Evolutionary conservation across 2,329 filamentous ascomycete genomes (phyloP).

Genomic region (Teratosphaeria nubilosa): DNA sequence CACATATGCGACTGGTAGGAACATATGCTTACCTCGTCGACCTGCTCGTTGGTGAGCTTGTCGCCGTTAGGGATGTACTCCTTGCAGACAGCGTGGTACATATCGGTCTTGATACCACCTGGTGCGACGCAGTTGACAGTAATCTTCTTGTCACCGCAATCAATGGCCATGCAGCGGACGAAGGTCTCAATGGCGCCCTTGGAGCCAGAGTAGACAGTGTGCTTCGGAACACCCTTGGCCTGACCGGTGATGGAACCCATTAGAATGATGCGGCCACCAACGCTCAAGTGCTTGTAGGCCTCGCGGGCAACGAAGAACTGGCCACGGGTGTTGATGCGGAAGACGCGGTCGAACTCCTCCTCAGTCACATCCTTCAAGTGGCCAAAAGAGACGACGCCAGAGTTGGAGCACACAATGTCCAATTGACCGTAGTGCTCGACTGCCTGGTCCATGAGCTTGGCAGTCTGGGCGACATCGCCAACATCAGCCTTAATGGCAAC

Average conservation of each 20-base stretch:
- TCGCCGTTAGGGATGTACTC: conserved; percentile 53
- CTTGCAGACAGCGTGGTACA: conserved; percentile 53
- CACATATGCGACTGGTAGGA: background rate
- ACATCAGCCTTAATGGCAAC: conserved; percentile 60
- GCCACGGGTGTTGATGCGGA: conserved; percentile 52
- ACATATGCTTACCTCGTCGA: conserved; percentile 38
- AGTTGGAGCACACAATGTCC: conserved; percentile 62
- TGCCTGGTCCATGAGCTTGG: conserved; percentile 53
- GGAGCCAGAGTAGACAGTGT: conserved; percentile 44
- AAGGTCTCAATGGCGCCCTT: conserved; percentile 48
- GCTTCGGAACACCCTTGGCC: conserved; percentile 46
- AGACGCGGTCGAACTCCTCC: conserved; percentile 49
- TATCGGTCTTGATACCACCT: conserved; percentile 47
- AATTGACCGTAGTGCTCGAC: conserved; percentile 55
- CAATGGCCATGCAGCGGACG: conserved; percentile 45
- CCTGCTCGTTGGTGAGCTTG: conserved; percentile 46
- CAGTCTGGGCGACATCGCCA: conserved; percentile 52
- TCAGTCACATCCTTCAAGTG: conserved; percentile 45
- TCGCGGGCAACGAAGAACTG: conserved; percentile 54
- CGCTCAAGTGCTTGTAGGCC: conserved; percentile 44
- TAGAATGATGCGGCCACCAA: conserved; percentile 43
- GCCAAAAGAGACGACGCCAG: conserved; percentile 46
- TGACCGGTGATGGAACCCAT: conserved; percentile 49
- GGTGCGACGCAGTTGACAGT: conserved; percentile 52
- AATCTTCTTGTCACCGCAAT: conserved; percentile 45